phyloP scores from a whole-genome alignment of 805 yeast species.

The Sugiyamaella valdiviana region DNA sequence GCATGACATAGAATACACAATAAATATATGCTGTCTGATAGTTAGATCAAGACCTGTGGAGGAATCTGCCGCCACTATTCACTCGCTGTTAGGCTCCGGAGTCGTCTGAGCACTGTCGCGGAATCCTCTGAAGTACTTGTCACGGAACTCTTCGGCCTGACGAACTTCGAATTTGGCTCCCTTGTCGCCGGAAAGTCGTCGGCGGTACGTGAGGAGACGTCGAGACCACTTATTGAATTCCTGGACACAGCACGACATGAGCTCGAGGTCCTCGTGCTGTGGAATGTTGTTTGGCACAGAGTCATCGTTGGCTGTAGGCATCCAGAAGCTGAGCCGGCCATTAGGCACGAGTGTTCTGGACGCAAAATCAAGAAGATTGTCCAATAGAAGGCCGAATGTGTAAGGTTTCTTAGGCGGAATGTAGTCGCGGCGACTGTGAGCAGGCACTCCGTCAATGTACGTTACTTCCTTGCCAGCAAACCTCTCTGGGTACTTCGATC shows the following conservation, averaged over 20 bases:
- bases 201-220: constrained; percentile 71
- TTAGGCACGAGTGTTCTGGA: constrained; percentile 61
- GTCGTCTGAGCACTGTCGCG: background rate
- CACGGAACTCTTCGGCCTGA: constrained; percentile 58
- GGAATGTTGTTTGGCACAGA: constrained; percentile 62
- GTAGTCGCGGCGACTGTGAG: constrained; percentile 72
- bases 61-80: background rate
- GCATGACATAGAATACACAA: constrained; percentile 23
- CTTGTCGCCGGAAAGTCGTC: constrained; percentile 36
- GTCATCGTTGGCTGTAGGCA: constrained; percentile 94
- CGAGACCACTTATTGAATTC: constrained; percentile 92
- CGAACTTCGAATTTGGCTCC: constrained; percentile 42
- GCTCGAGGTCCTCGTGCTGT: constrained; percentile 63
- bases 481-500: constrained; percentile 64
- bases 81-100: background rate
- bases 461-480: constrained; percentile 67
- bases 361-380: constrained; percentile 71
- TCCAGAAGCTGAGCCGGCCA: constrained; percentile 91
- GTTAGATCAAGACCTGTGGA: background rate
- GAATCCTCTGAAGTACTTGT: constrained; percentile 68
- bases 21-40: background rate
- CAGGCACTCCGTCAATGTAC: constrained; percentile 72
- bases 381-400: constrained; percentile 66
- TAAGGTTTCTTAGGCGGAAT: constrained; percentile 91
- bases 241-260: constrained; percentile 73